Base-by-base conservation (phyloP, 1,139 yeast genomes). In the Hanseniaspora gamundiae region DNA sequence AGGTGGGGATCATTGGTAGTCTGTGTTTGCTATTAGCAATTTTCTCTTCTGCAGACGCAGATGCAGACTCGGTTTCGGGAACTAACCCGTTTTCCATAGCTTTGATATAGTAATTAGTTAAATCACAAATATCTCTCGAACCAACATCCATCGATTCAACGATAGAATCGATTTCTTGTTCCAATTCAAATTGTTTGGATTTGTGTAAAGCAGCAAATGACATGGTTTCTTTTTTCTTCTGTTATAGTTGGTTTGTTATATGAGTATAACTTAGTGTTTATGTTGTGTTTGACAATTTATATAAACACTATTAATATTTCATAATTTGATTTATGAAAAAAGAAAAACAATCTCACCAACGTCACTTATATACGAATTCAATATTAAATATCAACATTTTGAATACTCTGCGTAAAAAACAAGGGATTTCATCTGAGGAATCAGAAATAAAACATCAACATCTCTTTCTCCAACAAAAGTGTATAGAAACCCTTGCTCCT, bases 1-100 rank as follows among this genome's bases (percentile, higher is more conserved):
- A 86, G 1, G 94, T 74, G 30, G 95, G 95, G 52, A 86, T 83
- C 95, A 86, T 86, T 29, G 95, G 94, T 71, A 86, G 55, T 11
- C 75, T 76, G 13, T 42, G 38, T 22, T 41, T 42, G 8, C 42
- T 39, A 2, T 17, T 16, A 11, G 36, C 36, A 17, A 33, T 14
- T 33, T 33, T 33, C 2, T 17, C 36, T 19, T 33, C 36, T 8
- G 50, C 52, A 19, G 62, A 74, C 47, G 62, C 62, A n/a, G 61
- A 62, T 35, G 70, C 72, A 44, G 68, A 65, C 17, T 65, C 54
- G n/a, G 45, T 46, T 27, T 39, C 35, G n/a, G 43, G 35, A 16
- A 61, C 59, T 42, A 85, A 68, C 2, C 94, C 94, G 33, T 65
- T 62, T 35, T 74, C 71, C 70, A 83, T 81, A 35, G 79, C 74